Conservation (phyloP, 1,284 basidiomycete species). For the Cryptococcus maquisensis region DNA sequence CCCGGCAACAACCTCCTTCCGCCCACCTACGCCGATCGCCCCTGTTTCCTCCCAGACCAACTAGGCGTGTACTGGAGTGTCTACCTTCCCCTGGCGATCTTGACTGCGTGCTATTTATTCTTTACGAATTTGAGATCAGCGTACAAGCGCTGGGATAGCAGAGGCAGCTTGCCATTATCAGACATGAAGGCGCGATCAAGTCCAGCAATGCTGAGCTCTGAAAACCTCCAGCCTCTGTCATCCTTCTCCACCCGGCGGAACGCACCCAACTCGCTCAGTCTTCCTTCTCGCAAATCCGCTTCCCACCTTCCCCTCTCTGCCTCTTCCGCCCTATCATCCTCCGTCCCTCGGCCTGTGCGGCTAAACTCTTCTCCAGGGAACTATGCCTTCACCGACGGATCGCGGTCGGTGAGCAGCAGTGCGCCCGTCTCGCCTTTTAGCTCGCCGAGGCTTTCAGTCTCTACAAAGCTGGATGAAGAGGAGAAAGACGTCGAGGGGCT, state of each 20-base stretch:
- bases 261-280: conserved; percentile 27
- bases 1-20: conserved; percentile 9
- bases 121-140: conserved; percentile 39
- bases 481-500: conserved; percentile 6
- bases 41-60: conserved; percentile 68
- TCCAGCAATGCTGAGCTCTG: conserved; percentile 11
- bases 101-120: conserved; percentile 49
- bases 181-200: conserved; percentile 17
- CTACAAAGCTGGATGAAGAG: neutral
- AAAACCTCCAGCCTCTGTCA: conserved; percentile 7
- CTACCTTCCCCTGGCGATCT: conserved; percentile 56
- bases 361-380: conserved; percentile 4
- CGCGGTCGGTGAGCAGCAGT: conserved; percentile 10
- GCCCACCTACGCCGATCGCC: conserved; percentile 53
- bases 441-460: conserved; percentile 18
- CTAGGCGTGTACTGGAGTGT: conserved; percentile 58
- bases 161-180: too few species aligned
- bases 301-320: neutral
- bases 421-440: conserved; percentile 29
- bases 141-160: conserved; percentile 24
- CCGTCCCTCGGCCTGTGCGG: conserved; percentile 2
- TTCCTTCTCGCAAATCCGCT: conserved; percentile 38
- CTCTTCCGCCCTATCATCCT: neutral
- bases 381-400: neutral
- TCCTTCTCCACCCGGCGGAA: conserved; percentile 18